Evolutionary conservation across 306 rosid species (phyloP), one percentile per base, ranked within the genome.

Genomic region (Sphenostylis stenocarpa): DNA sequence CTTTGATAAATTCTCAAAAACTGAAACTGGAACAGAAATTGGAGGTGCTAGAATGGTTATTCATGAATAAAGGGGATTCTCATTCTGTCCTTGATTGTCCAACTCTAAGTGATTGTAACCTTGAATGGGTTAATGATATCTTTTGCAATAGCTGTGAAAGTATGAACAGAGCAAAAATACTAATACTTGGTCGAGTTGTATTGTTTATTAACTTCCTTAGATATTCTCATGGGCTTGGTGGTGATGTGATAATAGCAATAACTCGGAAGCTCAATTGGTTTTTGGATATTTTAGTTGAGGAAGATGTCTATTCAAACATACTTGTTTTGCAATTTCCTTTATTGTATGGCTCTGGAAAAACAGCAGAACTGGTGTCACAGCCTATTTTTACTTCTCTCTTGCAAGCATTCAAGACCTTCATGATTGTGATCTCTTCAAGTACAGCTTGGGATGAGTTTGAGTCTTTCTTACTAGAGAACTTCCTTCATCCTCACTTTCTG

Each of bases 401-500:
- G 85, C 87, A 81, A 85, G 91, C 96, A 76, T 61, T 92, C 75
- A 83, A 94, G 84, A 85, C 89, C 75, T 94, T 92, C 88, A 86
- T 83, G 88, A 79, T 86, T 78, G 92, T 85, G 70, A 77, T 89
- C 80, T 90, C 90, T 78, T 86, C 97, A 73, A 89, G 89, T 76
- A 28, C 43, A 74, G 90, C 84, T 80, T 90, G 95, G 98, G 66
- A 39, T 15, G 90, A 86, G 74, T 33, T 90, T 31, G 91, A 94
- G 86, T 84, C 85, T 72, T 86, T 94, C 83, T 87, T 94, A 77
- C 87, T 90, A 21, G 97, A 85, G 76, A 92, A 92, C 81, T 64
- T 92, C 51, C 89, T 90, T 82, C 98, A 95, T 86, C 97, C 98
- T 62, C 98, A 95, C 87, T 84, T 92, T 63, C 91, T 95, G 57